Base-by-base conservation (phyloP, 306 rosid genomes). In the Ziziphus jujuba region DNA sequence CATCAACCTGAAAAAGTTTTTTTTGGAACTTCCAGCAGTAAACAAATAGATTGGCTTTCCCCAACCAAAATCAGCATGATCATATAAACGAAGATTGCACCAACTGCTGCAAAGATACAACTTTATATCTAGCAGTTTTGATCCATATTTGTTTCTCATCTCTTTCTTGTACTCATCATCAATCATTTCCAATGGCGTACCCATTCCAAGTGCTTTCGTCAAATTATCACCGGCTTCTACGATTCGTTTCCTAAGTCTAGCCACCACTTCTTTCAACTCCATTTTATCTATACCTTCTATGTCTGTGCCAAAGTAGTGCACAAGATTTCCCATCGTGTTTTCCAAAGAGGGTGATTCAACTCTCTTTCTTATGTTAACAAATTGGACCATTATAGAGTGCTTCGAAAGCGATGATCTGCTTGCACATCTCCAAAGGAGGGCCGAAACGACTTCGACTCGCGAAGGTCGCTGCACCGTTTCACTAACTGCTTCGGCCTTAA, bases 341-440 rank as follows among this genome's bases (percentile, higher is more conserved):
- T 75, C 51, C 6, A 72, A 68, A 50, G 38, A 19, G 0, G 70
- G 71, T 3, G 79, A 79, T 9, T 73, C 54, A 14, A 75, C 62
- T 65, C 80, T 74, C 1, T 47, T 71, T 4, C 83, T 63, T 12
- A 79, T 7, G 70, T 83, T 66, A 57, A 76, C 76, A 9, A 63
- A 17, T 50, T 82, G 86, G 36, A 75, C 59, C 68, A 74, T 21
- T 48, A 75, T 23, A n/a, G 76, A 80, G 17, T 3, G 10, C 2
- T 16, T 20, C n/a, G 20, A 50, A 50, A 9, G 6, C 8, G 55
- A 15, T 1, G 73, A 75, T 9, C 1, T 66, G 73, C 70, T 66
- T 0, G 77, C 63, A 56, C 72, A 81, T 73, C 65, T 81, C 91
- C 85, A 88, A 9, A 88, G n/a, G 35, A 88, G 72, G 2, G 75